Evolutionary conservation across 495 filamentous ascomycete species (phyloP).

Genomic region (Trichoderma parareesei): DNA sequence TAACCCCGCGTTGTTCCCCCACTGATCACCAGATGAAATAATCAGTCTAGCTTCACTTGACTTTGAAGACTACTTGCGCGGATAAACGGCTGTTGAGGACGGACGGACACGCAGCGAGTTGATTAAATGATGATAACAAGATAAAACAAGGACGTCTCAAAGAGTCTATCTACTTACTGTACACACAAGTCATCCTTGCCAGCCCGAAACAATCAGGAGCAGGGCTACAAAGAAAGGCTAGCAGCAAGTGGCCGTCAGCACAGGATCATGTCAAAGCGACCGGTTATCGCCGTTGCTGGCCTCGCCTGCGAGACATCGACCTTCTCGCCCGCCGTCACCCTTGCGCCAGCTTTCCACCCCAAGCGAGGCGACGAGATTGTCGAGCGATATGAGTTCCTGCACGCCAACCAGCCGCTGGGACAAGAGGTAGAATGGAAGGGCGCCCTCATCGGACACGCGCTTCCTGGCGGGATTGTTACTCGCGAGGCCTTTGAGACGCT

Average conservation of each 20-base stretch:
- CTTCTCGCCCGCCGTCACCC: constrained; percentile 45
- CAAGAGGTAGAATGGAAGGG: constrained; percentile 41
- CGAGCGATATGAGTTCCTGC: constrained; percentile 39
- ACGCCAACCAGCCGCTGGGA: constrained; percentile 33
- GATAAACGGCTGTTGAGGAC: background rate
- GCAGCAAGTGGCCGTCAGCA: background rate
- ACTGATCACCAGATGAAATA: background rate
- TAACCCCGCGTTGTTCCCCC: constrained; percentile 2
- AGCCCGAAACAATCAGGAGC: background rate
- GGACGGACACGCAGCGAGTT: background rate
- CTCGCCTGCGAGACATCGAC: constrained; percentile 50
- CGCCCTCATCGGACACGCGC: constrained; percentile 45
- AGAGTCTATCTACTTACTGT: too few relatives aligned
- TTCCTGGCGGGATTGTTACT: constrained; percentile 46
- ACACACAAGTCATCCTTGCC: too few relatives aligned
- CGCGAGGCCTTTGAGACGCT: constrained; percentile 41
- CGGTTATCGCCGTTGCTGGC: constrained; percentile 46
- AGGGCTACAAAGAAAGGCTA: background rate
- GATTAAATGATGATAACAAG: background rate
- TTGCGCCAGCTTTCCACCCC: constrained; percentile 45
- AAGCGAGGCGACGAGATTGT: constrained; percentile 38
- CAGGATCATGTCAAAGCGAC: constrained; percentile 23
- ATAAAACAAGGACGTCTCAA: too few relatives aligned
- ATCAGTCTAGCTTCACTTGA: background rate
- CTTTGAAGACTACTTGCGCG: background rate